Evolutionary conservation across 225 moss, liverwort and hornwort genomes (phyloP).

Genomic region (Sphagnum tenellum): DNA sequence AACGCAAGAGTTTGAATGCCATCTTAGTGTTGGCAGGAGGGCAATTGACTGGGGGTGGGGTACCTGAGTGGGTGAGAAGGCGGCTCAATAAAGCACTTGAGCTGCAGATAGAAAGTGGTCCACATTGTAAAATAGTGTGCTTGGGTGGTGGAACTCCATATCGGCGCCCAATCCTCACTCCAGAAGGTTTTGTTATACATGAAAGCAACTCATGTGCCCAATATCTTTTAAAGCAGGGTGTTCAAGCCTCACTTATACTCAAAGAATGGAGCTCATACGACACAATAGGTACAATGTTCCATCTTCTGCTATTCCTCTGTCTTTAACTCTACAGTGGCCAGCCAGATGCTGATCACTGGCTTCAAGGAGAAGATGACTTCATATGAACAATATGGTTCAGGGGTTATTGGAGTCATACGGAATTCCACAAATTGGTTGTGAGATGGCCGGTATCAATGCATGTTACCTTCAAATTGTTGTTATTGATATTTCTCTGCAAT

Average conservation of each 20-base stretch:
- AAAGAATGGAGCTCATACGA: slow-evolving; percentile 62
- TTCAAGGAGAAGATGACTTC: no score
- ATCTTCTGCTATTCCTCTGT: neutral
- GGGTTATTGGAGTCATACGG: no score
- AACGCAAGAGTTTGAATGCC: slow-evolving; percentile 27
- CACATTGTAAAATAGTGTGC: slow-evolving; percentile 32
- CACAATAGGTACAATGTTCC: slow-evolving; percentile 26
- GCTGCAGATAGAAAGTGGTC: slow-evolving; percentile 32
- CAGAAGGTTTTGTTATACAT: slow-evolving; percentile 38
- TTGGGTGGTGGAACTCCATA: slow-evolving; percentile 40
- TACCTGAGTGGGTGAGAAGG: slow-evolving; percentile 50
- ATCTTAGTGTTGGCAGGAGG: slow-evolving; percentile 54
- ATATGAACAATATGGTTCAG: no score
- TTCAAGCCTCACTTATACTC: slow-evolving; percentile 17
- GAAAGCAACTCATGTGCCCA: slow-evolving; percentile 43
- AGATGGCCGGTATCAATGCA: no score
- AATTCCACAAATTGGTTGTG: no score
- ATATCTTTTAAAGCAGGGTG: slow-evolving; percentile 30
- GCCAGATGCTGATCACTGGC: no score
- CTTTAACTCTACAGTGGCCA: neutral
- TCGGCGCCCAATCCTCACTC: slow-evolving; percentile 32
- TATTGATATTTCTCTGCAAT: no score
- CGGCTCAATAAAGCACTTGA: slow-evolving; percentile 45
- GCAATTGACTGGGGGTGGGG: slow-evolving; percentile 32
- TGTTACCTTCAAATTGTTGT: no score